Evolutionary conservation across 2,329 filamentous ascomycete genomes (phyloP).

Genomic region (Endoconidiophora polonica): DNA sequence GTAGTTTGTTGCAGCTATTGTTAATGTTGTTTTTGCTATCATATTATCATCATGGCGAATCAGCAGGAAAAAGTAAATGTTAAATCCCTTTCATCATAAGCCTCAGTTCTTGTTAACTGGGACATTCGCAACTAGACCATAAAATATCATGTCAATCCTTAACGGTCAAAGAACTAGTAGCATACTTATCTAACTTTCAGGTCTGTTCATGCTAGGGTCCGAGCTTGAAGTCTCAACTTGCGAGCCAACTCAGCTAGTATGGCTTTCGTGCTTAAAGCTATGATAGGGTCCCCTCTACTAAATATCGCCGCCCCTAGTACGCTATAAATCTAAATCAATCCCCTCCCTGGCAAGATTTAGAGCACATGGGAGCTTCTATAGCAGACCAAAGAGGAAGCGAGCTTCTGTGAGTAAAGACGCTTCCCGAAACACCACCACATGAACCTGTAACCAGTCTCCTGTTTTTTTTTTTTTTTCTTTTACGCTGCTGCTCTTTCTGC

Average conservation of each 20-base stretch:
- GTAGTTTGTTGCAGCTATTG: constrained; percentile 5
- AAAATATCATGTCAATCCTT: no score
- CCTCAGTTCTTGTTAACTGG: no score
- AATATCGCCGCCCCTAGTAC: no score
- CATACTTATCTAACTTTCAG: no score
- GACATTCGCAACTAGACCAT: no score
- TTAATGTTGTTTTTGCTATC: constrained; percentile 8
- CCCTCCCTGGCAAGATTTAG: background rate
- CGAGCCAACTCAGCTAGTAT: no score
- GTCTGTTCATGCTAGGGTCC: no score
- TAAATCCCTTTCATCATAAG: no score
- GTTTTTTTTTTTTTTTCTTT: constrained; percentile 4
- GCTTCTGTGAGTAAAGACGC: constrained; percentile 3
- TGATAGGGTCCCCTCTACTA: no score
- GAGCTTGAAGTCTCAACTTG: no score
- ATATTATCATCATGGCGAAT: constrained; percentile 12
- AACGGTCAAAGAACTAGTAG: no score
- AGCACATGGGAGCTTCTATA: background rate
- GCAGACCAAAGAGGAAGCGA: background rate
- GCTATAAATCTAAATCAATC: background rate
- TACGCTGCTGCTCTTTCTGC: background rate
- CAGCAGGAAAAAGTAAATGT: constrained; percentile 5
- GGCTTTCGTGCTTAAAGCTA: no score
- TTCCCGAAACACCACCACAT: constrained; percentile 11
- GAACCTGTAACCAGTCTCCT: constrained; percentile 12